Base-by-base conservation (phyloP, 169 alveolate genomes). In the Plasmodium chabaudi region DNA sequence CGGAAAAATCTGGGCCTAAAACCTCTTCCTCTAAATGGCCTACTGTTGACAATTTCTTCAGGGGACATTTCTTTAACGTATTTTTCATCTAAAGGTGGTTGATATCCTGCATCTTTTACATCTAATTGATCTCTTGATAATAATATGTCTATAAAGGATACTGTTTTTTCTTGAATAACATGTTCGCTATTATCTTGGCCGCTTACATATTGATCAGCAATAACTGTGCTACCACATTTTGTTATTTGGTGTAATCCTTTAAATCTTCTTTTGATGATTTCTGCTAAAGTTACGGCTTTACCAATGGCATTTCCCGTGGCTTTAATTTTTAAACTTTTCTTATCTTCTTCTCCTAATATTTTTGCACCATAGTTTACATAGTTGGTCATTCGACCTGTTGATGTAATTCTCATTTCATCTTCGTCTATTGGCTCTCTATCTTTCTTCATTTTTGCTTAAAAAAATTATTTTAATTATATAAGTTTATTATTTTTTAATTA, bases 281-380 rank as follows among this genome's bases (percentile, higher is more conserved):
- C 98, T 13, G 97, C 96, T 57, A 97, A 74, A 5, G 96, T 88
- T 2, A 96, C 95, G 34, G 96, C 97, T 86, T 93, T 96, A 63
- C 93, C 91, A 79, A 96, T 95, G 23, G 98, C 98, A 25, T 93
- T 93, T 13, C 99, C 99, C 7, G 98, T 95, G 13, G 97, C 98
- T 84, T 95, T 94, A 59, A 97, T 92, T 49, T 94, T 93, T 27
- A 97, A 69, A 27, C 89, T 86, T 5, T 91, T 93, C 57, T 55
- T 69, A 19, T 89, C 94, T 34, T 94, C 95, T 39, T 92, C 96
- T 39, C 88, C 93, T 82, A 96, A 70, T 17, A 94, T 89, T 21
- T 91, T 79, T 49, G 90, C 91, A 42, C 96, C 98, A 82, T 96
- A 96, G 47, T 93, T 72, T 23, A 96, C 97, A 70, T 96, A 96